Base-by-base conservation (phyloP, 1,139 yeast species). In the Kodamaea sp. region DNA sequence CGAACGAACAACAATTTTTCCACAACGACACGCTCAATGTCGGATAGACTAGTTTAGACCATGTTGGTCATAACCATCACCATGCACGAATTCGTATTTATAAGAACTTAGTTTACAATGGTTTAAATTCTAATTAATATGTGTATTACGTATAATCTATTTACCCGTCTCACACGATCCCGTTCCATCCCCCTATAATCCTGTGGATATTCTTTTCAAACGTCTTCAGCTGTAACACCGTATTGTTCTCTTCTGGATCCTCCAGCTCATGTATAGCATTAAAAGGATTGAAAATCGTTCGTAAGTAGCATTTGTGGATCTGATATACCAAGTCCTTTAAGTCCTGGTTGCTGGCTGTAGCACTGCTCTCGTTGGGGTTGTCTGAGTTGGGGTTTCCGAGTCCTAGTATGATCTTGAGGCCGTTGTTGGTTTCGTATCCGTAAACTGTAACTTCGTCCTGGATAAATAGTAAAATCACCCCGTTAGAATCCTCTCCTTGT, bases 381-480 rank as follows among this genome's bases (percentile, higher is more conserved):
- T 18, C 24, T 23, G 22, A 7, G 20, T 12, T 10, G n/a, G 18
- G 12, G 12, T 2, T 24, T 1, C 27, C 27, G 13, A 60, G 56
- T 1, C 86, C 87, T 22, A 80, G 59, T 7, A 80, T 69, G 2
- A 80, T 68, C 53, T 78, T 79, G 31, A 80, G 55, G 6, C 85
- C 84, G 24, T 80, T 78, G 46, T 70, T 76, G 7, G 81, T 71
- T 47, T 79, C 85, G 42, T 67, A 66, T 3, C 86, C 87, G 49
- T 77, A 80, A 5, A 80, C 82, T 19, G 73, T 62, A 18, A 78
- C 67, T 4, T 76, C 81, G 43, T 80, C 86, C 42, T 80, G 83
- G 6, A 78, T 71, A 50, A 80, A 78, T 20, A 80, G 55, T 13
- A 80, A 58, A 21, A 65, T 55, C 32, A 66, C 67, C 4, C 63